Evolutionary conservation across 2,329 filamentous ascomycete species (phyloP).

Genomic region (Arachnomyces sp.): DNA sequence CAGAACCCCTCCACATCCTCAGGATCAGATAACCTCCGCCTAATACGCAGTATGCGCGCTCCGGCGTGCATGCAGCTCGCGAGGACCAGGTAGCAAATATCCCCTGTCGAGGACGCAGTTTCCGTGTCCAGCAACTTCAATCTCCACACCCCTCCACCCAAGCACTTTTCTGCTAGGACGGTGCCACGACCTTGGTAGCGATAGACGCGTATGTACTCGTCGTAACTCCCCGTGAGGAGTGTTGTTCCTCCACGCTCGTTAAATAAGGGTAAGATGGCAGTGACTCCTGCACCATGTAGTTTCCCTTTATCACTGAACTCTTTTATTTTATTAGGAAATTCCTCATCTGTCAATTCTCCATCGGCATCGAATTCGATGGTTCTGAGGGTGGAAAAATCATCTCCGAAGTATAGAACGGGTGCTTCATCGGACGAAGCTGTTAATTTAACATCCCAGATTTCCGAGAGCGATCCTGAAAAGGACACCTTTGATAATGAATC

Average conservation of each 20-base stretch:
- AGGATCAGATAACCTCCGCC: constrained; percentile 8
- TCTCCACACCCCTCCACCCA: constrained; percentile 82
- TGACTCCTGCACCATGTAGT: constrained; percentile 74
- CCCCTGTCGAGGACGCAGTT: constrained; percentile 5
- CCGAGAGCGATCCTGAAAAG: constrained; percentile 42
- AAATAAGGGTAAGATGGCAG: constrained; percentile 67
- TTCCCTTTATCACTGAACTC: constrained; percentile 41
- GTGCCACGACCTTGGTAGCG: constrained; percentile 29
- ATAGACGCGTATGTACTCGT: constrained; percentile 67
- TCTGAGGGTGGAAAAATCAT: constrained; percentile 31
- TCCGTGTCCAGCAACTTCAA: constrained; percentile 47
- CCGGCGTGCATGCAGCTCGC: constrained; percentile 95
- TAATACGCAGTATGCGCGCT: constrained; percentile 52
- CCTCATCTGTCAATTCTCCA: constrained; percentile 6
- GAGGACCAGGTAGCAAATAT: constrained; percentile 47
- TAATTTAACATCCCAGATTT: constrained; percentile 33
- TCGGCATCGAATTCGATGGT: constrained; percentile 21
- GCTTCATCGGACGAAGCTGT: not conserved
- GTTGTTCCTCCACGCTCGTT: constrained; percentile 43
- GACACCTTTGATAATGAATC: constrained; percentile 63
- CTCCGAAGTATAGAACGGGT: constrained; percentile 29
- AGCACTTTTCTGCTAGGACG: constrained; percentile 54
- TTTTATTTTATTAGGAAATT: constrained; percentile 2
- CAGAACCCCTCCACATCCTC: constrained; percentile 41
- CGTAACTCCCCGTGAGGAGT: constrained; percentile 82